Evolutionary conservation across 495 filamentous ascomycete species (phyloP).

Genomic region (Apiosordaria backusii): DNA sequence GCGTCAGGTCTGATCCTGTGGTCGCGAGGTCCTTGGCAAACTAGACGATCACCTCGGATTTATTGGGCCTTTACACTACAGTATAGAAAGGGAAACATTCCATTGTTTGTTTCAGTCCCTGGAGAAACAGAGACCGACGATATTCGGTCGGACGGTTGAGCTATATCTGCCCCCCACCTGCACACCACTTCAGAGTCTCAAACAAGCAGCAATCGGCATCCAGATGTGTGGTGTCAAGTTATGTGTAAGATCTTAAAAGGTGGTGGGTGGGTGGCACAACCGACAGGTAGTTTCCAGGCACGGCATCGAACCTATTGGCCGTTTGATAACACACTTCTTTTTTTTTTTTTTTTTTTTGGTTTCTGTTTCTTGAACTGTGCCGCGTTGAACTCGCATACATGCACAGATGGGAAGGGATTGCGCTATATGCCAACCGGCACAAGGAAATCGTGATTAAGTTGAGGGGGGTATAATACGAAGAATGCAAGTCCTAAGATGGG

Average conservation of each 20-base stretch:
- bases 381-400: not conserved
- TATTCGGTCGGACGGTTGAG: too few species aligned
- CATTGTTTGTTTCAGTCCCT: slow-evolving; percentile 1
- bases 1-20: too few species aligned
- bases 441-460: too few species aligned
- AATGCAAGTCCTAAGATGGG: too few species aligned
- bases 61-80: too few species aligned
- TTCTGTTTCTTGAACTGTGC: not conserved
- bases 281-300: not conserved
- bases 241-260: too few species aligned
- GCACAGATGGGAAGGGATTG: too few species aligned
- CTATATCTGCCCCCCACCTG: not conserved
- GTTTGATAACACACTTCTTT: not conserved
- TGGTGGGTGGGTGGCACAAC: not conserved
- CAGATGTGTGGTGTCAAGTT: not conserved
- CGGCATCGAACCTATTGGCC: not conserved
- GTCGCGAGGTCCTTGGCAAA: too few species aligned
- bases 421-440: too few species aligned
- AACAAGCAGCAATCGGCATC: not conserved
- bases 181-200: not conserved
- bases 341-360: not conserved
- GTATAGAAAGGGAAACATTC: not conserved
- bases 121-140: not conserved
- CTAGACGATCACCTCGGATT: too few species aligned
- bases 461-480: too few species aligned